Evolutionary conservation across 345 rosid species (phyloP).

Genomic region (Sisymbrium irio): DNA sequence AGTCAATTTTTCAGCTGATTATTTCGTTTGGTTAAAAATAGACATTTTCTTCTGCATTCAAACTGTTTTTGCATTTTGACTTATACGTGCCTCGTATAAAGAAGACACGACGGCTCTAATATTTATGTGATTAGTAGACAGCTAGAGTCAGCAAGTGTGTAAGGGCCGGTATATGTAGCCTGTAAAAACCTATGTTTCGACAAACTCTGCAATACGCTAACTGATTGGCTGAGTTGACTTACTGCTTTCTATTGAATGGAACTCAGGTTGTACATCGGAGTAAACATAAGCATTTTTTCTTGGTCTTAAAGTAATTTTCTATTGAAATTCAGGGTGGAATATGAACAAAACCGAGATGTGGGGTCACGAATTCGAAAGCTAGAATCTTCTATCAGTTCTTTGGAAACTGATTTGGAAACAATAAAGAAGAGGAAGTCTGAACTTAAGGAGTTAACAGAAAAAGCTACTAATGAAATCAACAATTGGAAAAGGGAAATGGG

Average conservation of each 20-base stretch:
- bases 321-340: constrained; percentile 68
- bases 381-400: constrained; percentile 62
- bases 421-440: constrained; percentile 63
- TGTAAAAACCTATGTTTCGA: background rate
- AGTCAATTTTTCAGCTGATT: constrained; percentile 11
- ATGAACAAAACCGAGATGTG: constrained; percentile 89
- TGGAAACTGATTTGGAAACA: constrained; percentile 64
- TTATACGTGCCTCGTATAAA: background rate
- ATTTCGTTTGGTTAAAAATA: background rate
- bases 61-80: constrained; percentile 13
- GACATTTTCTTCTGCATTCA: constrained; percentile 12
- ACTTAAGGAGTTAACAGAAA: constrained; percentile 56
- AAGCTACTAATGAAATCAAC: constrained; percentile 56
- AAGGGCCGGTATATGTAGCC: constrained; percentile 7
- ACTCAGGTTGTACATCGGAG: constrained; percentile 9
- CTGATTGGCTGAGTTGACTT: constrained; percentile 20
- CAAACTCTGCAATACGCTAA: constrained; percentile 1
- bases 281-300: background rate
- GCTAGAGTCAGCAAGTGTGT: constrained; percentile 12
- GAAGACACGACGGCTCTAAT: constrained; percentile 15
- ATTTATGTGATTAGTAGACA: constrained; percentile 11
- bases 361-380: constrained; percentile 75
- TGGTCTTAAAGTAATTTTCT: constrained; percentile 2
- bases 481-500: constrained; percentile 71
- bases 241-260: constrained; percentile 5